Conservation (phyloP, 2,329 filamentous ascomycete genomes). For the Cladosporium sp. region DNA sequence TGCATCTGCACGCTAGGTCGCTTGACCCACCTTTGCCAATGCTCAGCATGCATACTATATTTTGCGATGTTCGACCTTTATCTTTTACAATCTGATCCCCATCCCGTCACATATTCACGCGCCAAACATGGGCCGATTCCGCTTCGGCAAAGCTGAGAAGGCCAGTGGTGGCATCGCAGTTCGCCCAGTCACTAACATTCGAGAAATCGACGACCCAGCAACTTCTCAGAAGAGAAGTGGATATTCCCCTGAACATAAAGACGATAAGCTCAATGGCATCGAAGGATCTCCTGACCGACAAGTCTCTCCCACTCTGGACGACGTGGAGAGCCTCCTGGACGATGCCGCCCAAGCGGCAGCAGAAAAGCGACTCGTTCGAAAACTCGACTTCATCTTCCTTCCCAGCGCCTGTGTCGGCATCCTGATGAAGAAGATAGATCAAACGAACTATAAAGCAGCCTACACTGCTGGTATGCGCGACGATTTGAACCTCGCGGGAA, state of each 20-base stretch:
- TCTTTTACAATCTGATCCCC: background rate
- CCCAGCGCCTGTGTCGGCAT: constrained; percentile 19
- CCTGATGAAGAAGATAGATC: constrained; percentile 35
- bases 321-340: background rate
- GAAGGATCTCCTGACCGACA: background rate
- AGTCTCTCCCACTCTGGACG: constrained; percentile 2
- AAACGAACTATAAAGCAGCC: constrained; percentile 46
- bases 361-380: constrained; percentile 22
- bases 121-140: background rate
- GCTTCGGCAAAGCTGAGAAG: background rate
- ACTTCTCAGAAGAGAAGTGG: background rate
- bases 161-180: background rate
- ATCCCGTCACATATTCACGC: background rate
- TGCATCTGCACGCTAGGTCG: background rate
- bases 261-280: background rate
- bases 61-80: background rate
- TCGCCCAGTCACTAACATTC: background rate
- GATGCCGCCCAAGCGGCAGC: background rate
- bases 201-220: background rate
- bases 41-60: background rate
- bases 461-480: constrained; percentile 46
- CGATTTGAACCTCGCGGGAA: constrained; percentile 38
- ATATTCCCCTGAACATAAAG: background rate
- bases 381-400: constrained; percentile 24
- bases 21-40: constrained; percentile 3